Evolutionary conservation across 2,329 filamentous ascomycete species (phyloP).

Genomic region (Pseudopyrenochaeta lycopersici): DNA sequence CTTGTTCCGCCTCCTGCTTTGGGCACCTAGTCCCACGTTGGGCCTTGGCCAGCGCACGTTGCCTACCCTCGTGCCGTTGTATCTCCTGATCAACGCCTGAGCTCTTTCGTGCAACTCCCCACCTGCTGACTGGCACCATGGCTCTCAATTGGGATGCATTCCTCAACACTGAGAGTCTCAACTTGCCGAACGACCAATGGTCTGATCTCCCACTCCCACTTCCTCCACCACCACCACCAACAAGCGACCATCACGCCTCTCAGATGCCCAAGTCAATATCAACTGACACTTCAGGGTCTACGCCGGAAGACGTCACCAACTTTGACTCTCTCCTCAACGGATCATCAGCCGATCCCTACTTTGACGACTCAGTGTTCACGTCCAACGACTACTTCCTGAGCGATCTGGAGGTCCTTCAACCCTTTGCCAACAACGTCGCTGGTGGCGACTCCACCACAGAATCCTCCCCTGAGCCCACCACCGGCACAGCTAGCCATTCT

Average conservation of each 20-base stretch:
- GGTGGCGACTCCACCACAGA: constrained; percentile 47
- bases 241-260: constrained; percentile 26
- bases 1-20: constrained; percentile 23
- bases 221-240: constrained; percentile 37
- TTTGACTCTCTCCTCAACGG: constrained; percentile 42
- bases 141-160: constrained; percentile 52
- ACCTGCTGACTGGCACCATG: constrained; percentile 43
- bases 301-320: constrained; percentile 41
- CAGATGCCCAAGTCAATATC: constrained; percentile 48
- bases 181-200: constrained; percentile 50
- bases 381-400: constrained; percentile 52
- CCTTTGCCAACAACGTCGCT: constrained; percentile 42
- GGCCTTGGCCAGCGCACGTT: constrained; percentile 34
- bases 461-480: constrained; percentile 49
- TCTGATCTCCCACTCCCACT: constrained; percentile 42
- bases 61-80: constrained; percentile 24
- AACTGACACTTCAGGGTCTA: constrained; percentile 42
- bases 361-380: constrained; percentile 48
- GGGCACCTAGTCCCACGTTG: constrained; percentile 30
- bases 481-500: constrained; percentile 23
- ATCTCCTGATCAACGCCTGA: constrained; percentile 52
- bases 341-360: constrained; percentile 44
- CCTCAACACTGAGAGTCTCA: constrained; percentile 48
- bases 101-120: constrained; percentile 37
- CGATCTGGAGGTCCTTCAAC: constrained; percentile 50